Evolutionary conservation across 345 rosid species (phyloP).

Genomic region (Heritiera fomes): DNA sequence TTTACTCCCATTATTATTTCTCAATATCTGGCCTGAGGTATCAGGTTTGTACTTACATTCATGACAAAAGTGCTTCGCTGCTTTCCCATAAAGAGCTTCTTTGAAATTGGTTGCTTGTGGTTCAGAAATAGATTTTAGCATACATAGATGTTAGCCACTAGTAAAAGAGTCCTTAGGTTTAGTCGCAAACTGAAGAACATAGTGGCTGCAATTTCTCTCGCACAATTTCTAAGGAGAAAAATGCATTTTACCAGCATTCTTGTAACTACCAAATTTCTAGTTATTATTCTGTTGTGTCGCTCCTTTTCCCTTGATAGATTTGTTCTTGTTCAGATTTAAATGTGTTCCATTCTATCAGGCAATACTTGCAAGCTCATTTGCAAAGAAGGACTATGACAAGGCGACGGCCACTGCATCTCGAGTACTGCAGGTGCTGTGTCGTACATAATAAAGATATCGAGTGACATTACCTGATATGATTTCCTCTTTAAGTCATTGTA

Average conservation of each 20-base stretch:
- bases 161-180: too few species aligned
- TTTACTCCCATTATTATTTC: neutral
- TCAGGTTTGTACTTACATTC: neutral
- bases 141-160: too few species aligned
- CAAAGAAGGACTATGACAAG: conserved; percentile 61
- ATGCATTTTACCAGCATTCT: neutral
- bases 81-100: too few species aligned
- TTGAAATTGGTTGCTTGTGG: too few species aligned
- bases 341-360: conserved; percentile 43
- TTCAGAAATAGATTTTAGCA: too few species aligned
- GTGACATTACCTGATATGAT: neutral
- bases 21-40: neutral
- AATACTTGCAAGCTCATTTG: conserved; percentile 85
- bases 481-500: conserved; percentile 12
- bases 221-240: neutral
- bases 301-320: neutral
- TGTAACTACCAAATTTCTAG: neutral
- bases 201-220: too few species aligned
- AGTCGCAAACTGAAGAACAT: too few species aligned
- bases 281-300: neutral
- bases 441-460: neutral
- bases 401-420: conserved; percentile 79
- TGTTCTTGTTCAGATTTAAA: neutral
- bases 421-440: conserved; percentile 62
- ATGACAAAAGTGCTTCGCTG: too few species aligned